phyloP scores from a whole-genome alignment of 2,329 filamentous ascomycete genomes.

The Nothopassalora personata region DNA sequence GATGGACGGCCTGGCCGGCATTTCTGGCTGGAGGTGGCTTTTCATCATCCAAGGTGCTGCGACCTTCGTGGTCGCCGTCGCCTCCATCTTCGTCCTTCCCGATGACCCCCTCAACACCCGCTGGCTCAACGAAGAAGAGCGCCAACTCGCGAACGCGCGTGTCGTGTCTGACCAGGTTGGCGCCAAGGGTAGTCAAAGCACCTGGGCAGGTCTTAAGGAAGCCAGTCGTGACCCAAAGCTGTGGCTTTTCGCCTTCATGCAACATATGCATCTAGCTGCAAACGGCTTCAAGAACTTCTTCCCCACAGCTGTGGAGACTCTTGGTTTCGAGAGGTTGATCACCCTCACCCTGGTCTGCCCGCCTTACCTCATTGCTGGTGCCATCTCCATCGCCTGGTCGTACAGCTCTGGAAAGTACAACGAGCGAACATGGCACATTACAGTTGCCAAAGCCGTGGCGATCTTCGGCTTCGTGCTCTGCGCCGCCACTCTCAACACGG shows the following conservation, averaged over 20 bases:
- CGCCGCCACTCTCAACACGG: slow-evolving; percentile 34
- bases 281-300: slow-evolving; percentile 47
- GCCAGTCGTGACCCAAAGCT: slow-evolving; percentile 48
- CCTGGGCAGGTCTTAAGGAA: slow-evolving; percentile 47
- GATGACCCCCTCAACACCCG: slow-evolving; percentile 53
- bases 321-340: slow-evolving; percentile 45
- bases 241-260: slow-evolving; percentile 52
- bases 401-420: slow-evolving; percentile 37
- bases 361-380: slow-evolving; percentile 31
- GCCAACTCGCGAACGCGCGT: slow-evolving; percentile 41
- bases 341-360: slow-evolving; percentile 48
- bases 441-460: slow-evolving; percentile 33
- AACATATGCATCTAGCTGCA: slow-evolving; percentile 52
- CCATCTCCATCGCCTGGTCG: slow-evolving; percentile 29
- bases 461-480: slow-evolving; percentile 36
- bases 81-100: slow-evolving; percentile 53
- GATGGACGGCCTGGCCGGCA: slow-evolving; percentile 54
- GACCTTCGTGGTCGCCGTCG: slow-evolving; percentile 50
- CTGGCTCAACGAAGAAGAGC: slow-evolving; percentile 45
- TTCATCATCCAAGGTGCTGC: slow-evolving; percentile 48
- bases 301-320: slow-evolving; percentile 43
- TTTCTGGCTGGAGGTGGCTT: slow-evolving; percentile 49
- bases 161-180: slow-evolving; percentile 50
- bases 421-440: slow-evolving; percentile 40
- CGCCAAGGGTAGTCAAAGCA: slow-evolving; percentile 40